Base-by-base conservation (phyloP, 2,329 filamentous ascomycete genomes). In the Dichotomopilus funicola region DNA sequence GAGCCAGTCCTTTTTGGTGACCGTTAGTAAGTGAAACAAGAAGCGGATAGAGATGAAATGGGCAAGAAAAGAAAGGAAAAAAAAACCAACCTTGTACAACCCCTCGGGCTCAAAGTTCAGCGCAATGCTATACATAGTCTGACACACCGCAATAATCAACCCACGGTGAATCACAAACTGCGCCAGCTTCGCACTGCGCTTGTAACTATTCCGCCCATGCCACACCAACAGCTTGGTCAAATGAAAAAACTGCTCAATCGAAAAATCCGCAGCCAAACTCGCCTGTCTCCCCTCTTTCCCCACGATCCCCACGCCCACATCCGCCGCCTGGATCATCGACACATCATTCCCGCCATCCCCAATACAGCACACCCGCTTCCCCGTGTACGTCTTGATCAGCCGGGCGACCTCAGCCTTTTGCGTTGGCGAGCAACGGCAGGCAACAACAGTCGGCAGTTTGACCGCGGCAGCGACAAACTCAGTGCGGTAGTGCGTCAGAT, bases 81-180 rank as follows among this genome's bases (percentile, higher is more conserved):
- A 5, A 9, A 12, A 5, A 56, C 60, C 63, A 71, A 80, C 79
- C 72, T 86, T 90, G 77, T 97, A 99, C 7, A 99, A 76, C 35
- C 92, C 94, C 64, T 95, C 90, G 0, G 94, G 95, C 69, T 96
- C 90, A 68, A 96, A 96, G 58, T 87, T 83, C 56, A 89, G 87
- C 5, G 92, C 91, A 59, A 97, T 95, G 69, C 89, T 95, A 76
- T 92, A 99, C 79, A 99, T 91, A 0, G 94, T 97, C 74, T 99
- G 94, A 65, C 91, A 96, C 34, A 97, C 91, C 53, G 84, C 87
- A 66, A 99, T 95, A 66, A 99, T 96, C 45, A 99, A 77, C 50
- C 94, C 94, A 65, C 94, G 88, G 69, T 99, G 95, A 65, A 99
- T 99, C 65, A 99, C 92, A 71, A 99, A 99, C 70, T 97, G 95